Evolutionary conservation across 768 basidiomycete species (phyloP), one percentile per base, ranked within the genome.

Genomic region (Russula foetens): DNA sequence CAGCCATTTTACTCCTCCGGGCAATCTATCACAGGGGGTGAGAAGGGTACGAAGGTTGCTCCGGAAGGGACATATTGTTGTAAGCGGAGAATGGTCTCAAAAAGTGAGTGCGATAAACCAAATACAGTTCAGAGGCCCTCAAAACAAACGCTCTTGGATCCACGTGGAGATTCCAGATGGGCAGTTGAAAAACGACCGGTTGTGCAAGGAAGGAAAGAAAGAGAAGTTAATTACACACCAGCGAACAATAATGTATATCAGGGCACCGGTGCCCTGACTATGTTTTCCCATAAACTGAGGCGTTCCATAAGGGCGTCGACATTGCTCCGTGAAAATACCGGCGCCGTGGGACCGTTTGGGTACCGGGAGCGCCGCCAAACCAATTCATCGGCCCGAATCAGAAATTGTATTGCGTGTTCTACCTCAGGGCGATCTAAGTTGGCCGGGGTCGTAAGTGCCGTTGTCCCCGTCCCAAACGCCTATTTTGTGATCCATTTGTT

Each of bases 291-390:
- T 39, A 67, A 53, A 8, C 26, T 21, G 43, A 67, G 51, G 23
- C 66, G 66, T 46, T 58, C 52, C 2, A 31, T 31, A 24, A 67
- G 29, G 44, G 62, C 61, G 39, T 64, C 57, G 39, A 66, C 23
- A 44, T 67, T 67, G 26, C 47, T 33, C 29, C 63, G 62, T 23
- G 60, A 58, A 48, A 63, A 67, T 11, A 63, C 53, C 23, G 58
- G 50, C 46, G 46, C 61, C n/a, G 57, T 15, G 21, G 58, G 41
- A 19, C 47, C 39, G 28, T 53, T 45, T 14, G 65, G 57, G 51
- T 63, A 63, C 47, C 54, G 50, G 23, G 61, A 57, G 12, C 66
- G 64, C 45, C 54, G 58, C 66, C 66, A 67, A 3, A 67, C 61
- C 29, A 67, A 55, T 56, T 67, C 66, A 54, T 67, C 66, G 44